Evolutionary conservation across 805 yeast genomes (phyloP), one percentile per base, ranked within the genome.

Genomic region (Danielozyma ontarioensis): DNA sequence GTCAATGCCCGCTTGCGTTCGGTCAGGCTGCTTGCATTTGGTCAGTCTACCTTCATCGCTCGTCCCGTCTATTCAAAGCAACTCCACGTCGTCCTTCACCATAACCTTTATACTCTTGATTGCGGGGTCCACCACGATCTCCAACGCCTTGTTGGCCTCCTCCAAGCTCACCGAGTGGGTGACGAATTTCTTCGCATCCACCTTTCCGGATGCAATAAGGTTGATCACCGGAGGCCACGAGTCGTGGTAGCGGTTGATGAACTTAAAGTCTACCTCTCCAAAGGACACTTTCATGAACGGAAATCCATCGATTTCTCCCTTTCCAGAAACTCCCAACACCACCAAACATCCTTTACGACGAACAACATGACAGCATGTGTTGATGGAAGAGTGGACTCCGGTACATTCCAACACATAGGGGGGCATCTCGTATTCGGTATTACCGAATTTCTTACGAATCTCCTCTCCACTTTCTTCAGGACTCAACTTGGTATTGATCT

Each of bases 181-280:
- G 27, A 74, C 72, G 31, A 74, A 54, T n/a, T 53, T 6, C 10
- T 19, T 19, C 22, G 10, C 22, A 10, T 19, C 22, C 6, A 19
- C 22, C 22, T 19, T 19, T 3, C 35, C 34, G 22, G 22, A 19
- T 30, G 63, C 53, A 37, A 74, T 57, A 39, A 74, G 52, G 19
- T 70, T 64, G 40, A 74, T 73, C 10, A 68, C 74, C n/a, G 73
- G 61, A 13, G 79, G 79, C 78, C 78, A 74, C 14, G 77, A 64
- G 45, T 70, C 74, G 36, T 70, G 68, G 52, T 74, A 74, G 42
- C 80, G 62, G 60, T 72, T 73, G 50, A 72, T 68, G 40, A 69
- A 71, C 49, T 61, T 68, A 42, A 74, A 58, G 32, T 68, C 71
- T 45, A 72, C 66, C 45, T 74, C 80, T 42, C 72, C 74, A 31